Evolutionary conservation across 2,329 filamentous ascomycete species (phyloP).

Genomic region (Daldinia sp.): DNA sequence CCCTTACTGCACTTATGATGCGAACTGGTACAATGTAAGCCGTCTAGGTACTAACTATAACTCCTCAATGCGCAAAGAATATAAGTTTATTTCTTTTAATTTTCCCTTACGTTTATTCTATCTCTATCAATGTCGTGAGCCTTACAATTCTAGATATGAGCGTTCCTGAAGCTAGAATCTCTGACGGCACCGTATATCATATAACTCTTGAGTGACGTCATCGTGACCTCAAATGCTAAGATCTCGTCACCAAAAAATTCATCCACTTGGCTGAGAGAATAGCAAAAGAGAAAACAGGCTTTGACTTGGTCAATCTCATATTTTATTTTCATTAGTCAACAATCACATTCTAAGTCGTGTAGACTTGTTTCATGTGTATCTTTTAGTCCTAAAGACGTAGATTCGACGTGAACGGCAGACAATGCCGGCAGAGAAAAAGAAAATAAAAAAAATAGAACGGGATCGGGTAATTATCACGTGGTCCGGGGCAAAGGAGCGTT

Average conservation of each 20-base stretch:
- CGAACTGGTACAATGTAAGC: not conserved
- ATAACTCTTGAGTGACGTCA: slow-evolving; percentile 17
- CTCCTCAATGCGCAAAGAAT: not conserved
- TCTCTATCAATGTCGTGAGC: not conserved
- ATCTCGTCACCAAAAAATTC: not conserved
- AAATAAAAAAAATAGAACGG: not conserved
- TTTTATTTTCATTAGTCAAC: not conserved
- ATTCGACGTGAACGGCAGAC: not conserved
- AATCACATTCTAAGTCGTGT: not conserved
- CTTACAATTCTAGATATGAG: not conserved
- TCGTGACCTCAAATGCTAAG: slow-evolving; percentile 16
- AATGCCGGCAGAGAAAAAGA: too few species aligned
- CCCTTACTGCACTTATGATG: not conserved
- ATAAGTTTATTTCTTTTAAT: not conserved
- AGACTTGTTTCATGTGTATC: not conserved
- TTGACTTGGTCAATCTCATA: not conserved
- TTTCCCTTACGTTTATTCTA: not conserved
- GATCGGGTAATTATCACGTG: not conserved
- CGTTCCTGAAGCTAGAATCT: not conserved
- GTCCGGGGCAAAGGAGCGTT: slow-evolving; percentile 4
- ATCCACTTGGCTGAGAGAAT: not conserved
- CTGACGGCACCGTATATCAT: not conserved
- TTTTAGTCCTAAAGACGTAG: not conserved
- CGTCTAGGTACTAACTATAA: not conserved
- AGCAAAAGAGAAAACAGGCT: slow-evolving; percentile 7